Conservation (phyloP, 169 alveolate genomes). For the Perkinsus chesapeaki region DNA sequence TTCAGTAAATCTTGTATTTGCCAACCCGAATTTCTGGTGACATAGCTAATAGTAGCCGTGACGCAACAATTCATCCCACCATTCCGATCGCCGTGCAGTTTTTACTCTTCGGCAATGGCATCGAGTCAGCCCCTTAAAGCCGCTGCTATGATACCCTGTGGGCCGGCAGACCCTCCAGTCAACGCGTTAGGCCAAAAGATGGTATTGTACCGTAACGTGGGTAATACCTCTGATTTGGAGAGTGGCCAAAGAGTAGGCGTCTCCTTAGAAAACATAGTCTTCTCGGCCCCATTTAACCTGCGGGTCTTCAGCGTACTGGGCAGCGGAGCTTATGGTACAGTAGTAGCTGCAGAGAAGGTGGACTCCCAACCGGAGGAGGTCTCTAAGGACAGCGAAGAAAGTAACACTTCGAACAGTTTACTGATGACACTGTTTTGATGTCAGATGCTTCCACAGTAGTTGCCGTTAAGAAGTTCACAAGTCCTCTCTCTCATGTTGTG, state of each 20-base stretch:
- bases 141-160: neutral
- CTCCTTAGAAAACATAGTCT: neutral
- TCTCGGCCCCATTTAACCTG: neutral
- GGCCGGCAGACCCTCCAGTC: neutral
- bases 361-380: neutral
- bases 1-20: no score
- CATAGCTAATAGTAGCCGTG: no score
- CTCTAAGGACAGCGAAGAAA: neutral
- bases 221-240: no score
- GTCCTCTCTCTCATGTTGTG: constrained; percentile 12
- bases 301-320: neutral
- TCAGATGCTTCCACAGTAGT: neutral
- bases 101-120: neutral
- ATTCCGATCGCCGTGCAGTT: no score
- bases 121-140: neutral
- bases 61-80: no score
- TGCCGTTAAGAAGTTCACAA: neutral
- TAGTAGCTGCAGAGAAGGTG: neutral
- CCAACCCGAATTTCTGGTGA: no score
- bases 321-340: neutral
- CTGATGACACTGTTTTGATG: no score
- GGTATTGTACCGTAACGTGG: neutral
- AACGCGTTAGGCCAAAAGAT: neutral
- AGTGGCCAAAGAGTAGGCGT: no score
- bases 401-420: neutral